Percentiles rank a stretch among this genome's conserved stretches.
Evolutionary conservation across 1,139 yeast species (phyloP).

Genomic region (Zygotorulaspora mrakii): DNA sequence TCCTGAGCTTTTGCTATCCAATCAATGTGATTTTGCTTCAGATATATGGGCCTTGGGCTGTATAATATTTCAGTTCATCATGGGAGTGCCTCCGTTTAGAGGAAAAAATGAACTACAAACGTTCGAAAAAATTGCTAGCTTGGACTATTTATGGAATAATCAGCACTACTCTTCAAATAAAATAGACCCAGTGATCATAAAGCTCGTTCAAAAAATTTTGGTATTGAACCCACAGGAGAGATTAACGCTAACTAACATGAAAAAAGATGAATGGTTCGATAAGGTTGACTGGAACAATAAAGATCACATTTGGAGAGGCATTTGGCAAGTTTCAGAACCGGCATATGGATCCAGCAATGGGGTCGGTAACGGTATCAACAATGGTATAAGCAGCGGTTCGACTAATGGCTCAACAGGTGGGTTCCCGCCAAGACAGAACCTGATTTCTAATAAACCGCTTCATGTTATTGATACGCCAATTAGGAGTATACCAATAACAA

Average conservation of each 20-base stretch:
- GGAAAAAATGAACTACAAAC: slow-evolving; percentile 73
- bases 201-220: slow-evolving; percentile 53
- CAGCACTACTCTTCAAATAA: slow-evolving; percentile 17
- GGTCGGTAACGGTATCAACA: too few species aligned
- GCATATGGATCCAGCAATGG: too few species aligned
- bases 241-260: slow-evolving; percentile 59
- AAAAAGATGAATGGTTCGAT: slow-evolving; percentile 70
- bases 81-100: slow-evolving; percentile 77
- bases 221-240: slow-evolving; percentile 62
- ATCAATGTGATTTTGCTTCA: slow-evolving; percentile 69
- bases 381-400: too few species aligned
- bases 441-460: slow-evolving; percentile 20
- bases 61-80: slow-evolving; percentile 67
- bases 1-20: slow-evolving; percentile 66
- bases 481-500: slow-evolving; percentile 29
- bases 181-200: slow-evolving; percentile 47
- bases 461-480: slow-evolving; percentile 31
- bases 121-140: slow-evolving; percentile 60
- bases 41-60: slow-evolving; percentile 85
- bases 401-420: slow-evolving; percentile 1
- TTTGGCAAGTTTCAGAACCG: slow-evolving; percentile 29
- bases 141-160: slow-evolving; percentile 60
- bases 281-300: slow-evolving; percentile 62
- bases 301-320: slow-evolving; percentile 60
- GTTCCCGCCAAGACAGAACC: slow-evolving; percentile 12